Evolutionary conservation across 768 basidiomycete genomes (phyloP).

Genomic region (Scleroderma bovista): DNA sequence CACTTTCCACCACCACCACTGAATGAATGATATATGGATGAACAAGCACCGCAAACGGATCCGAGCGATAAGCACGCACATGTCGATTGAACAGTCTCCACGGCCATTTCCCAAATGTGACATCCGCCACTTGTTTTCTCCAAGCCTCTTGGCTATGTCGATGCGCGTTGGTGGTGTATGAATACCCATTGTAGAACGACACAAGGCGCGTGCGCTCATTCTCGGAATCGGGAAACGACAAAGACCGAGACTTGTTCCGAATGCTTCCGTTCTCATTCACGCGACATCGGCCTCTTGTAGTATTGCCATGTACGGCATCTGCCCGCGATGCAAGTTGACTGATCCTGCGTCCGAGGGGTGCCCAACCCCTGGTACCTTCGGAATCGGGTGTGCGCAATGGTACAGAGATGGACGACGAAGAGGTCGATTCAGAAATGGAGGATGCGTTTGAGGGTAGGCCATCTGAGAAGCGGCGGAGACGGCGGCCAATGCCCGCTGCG

Average conservation of each 20-base stretch:
- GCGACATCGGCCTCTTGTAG: not conserved
- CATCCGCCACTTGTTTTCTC: constrained; percentile 42
- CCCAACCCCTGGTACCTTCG: constrained; percentile 48
- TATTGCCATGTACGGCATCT: not conserved
- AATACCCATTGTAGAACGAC: constrained; percentile 17
- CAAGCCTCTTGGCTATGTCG: constrained; percentile 26
- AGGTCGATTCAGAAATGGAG: constrained; percentile 57
- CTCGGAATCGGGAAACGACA: constrained; percentile 9
- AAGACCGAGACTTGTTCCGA: constrained; percentile 3
- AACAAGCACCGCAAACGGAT: not conserved
- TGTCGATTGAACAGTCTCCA: constrained; percentile 60
- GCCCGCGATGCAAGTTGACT: constrained; percentile 20
- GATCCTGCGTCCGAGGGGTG: constrained; percentile 56
- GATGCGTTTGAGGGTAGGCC: constrained; percentile 23
- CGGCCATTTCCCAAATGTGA: constrained; percentile 64
- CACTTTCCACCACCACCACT: constrained; percentile 88
- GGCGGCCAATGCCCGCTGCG: constrained; percentile 57
- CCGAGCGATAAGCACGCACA: constrained; percentile 37
- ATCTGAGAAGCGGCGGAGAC: constrained; percentile 28
- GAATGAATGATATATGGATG: constrained; percentile 1
- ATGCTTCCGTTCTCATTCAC: not conserved
- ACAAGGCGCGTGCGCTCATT: constrained; percentile 39
- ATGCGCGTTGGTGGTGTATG: constrained; percentile 14
- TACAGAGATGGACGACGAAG: constrained; percentile 80
- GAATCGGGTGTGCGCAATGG: constrained; percentile 62